Base-by-base conservation (phyloP, 331 rosid genomes). In the Phaseolus coccineus region DNA sequence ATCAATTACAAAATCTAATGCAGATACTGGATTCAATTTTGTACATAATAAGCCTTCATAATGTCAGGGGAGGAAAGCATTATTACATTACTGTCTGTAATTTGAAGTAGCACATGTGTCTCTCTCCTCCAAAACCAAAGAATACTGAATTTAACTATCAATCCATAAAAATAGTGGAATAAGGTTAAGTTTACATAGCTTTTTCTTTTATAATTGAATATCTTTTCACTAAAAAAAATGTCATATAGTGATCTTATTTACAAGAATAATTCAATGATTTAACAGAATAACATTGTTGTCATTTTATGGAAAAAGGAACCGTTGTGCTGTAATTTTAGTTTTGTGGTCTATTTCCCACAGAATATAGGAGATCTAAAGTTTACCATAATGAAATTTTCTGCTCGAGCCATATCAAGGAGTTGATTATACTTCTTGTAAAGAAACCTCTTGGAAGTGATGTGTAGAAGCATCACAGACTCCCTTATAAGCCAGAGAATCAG, bases 351-450 rank as follows among this genome's bases (percentile, higher is more conserved):
- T 63, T 55, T 71, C 72, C 55, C 46, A 46, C 61, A 39, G 37
- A 31, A n/a, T 64, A 71, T 48, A 12, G 56, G 73, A 69, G 74
- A 66, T 50, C 58, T 24, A 73, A 83, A 79, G 58, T 69, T 76
- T 89, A 93, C 99, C 97, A 95, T 63, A 62, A 95, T 91, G 85
- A 95, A 95, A 73, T 95, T 95, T 85, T 95, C 98, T 0, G 97
- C 97, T 85, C 91, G 80, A 58, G 88, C 98, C 98, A 93, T 91
- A 84, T 95, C 99, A 87, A 75, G 87, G 67, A 95, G 97, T 83
- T 95, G 98, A 35, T 91, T 90, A 81, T 91, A 90, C 91, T 93
- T 95, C 79, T 95, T 93, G 89, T 89, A 87, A 53, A 91, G 91
- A 81, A 93, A 93, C 73, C 97, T 96, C 85, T 78, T 88, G 44